Conservation (phyloP, 768 basidiomycete genomes). For the Gloeophyllum trabeum region DNA sequence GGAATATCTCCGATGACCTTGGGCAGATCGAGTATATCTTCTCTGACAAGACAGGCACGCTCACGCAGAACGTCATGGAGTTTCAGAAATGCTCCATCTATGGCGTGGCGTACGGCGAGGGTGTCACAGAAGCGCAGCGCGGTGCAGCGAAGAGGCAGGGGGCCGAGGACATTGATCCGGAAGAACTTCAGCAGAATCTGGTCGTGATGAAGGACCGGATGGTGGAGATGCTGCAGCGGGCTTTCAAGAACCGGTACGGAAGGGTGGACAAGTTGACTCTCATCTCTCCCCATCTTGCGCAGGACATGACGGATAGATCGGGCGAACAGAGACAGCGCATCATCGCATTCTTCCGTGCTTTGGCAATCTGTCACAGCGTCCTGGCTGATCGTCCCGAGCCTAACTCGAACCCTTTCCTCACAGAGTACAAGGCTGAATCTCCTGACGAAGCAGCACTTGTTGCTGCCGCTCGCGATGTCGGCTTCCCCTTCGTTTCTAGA, state of each 20-base stretch:
- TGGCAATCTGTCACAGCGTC: constrained; percentile 91
- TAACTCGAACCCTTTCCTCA: constrained; percentile 39
- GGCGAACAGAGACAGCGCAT: constrained; percentile 54
- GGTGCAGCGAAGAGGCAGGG: constrained; percentile 85
- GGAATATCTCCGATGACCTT: constrained; percentile 98
- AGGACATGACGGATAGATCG: constrained; percentile 56
- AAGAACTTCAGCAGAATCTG: constrained; percentile 62
- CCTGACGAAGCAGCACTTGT: constrained; percentile 95
- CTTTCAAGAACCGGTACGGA: constrained; percentile 83
- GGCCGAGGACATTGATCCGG: constrained; percentile 51
- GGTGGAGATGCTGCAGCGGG: constrained; percentile 59
- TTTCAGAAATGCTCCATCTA: constrained; percentile 91
- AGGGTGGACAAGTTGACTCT: constrained; percentile 78
- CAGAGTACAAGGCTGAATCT: constrained; percentile 93
- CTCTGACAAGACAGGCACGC: constrained; percentile 92
- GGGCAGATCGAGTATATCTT: constrained; percentile 96
- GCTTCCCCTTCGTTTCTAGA: constrained; percentile 81
- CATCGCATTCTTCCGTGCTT: constrained; percentile 83
- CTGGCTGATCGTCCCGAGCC: constrained; percentile 70
- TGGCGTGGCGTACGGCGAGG: constrained; percentile 84
- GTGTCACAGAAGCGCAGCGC: constrained; percentile 89
- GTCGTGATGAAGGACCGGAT: constrained; percentile 60
- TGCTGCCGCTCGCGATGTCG: constrained; percentile 82
- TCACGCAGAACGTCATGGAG: constrained; percentile 98
- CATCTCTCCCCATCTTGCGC: constrained; percentile 75